Conservation (phyloP, 495 filamentous ascomycete species). For the Ramalina intermedia region DNA sequence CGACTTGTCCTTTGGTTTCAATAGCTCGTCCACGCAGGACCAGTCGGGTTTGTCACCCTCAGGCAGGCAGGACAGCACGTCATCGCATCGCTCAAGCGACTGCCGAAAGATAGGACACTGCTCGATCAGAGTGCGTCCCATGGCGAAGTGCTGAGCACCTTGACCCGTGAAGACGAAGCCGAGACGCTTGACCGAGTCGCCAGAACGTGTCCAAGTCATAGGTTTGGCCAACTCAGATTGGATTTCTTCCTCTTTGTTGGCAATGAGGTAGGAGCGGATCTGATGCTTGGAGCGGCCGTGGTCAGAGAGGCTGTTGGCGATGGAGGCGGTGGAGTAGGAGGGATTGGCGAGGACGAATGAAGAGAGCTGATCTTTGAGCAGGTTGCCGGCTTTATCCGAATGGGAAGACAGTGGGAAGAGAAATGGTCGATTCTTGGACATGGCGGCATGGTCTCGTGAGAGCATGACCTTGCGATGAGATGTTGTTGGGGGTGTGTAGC, state of each 20-base stretch:
- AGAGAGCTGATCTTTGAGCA: background rate
- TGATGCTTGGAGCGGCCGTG: conserved; percentile 10
- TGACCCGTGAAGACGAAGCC: conserved; percentile 30
- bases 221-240: background rate
- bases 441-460: background rate
- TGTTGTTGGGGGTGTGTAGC: background rate
- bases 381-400: conserved; percentile 5
- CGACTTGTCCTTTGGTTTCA: conserved; percentile 4
- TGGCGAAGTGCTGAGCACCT: conserved; percentile 28
- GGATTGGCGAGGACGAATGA: background rate
- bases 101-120: conserved; percentile 23
- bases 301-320: conserved; percentile 8
- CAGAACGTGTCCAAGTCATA: conserved; percentile 3
- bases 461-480: background rate
- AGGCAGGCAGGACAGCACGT: conserved; percentile 11
- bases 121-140: conserved; percentile 27
- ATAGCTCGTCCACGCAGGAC: conserved; percentile 14
- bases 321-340: background rate
- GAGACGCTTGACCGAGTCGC: conserved; percentile 1
- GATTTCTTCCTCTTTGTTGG: background rate
- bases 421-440: conserved; percentile 4
- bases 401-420: conserved; percentile 7
- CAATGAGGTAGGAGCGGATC: conserved; percentile 11
- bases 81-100: conserved; percentile 15
- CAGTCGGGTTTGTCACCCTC: conserved; percentile 12